Base-by-base conservation (phyloP, 345 rosid genomes). In the Mercurialis annua region DNA sequence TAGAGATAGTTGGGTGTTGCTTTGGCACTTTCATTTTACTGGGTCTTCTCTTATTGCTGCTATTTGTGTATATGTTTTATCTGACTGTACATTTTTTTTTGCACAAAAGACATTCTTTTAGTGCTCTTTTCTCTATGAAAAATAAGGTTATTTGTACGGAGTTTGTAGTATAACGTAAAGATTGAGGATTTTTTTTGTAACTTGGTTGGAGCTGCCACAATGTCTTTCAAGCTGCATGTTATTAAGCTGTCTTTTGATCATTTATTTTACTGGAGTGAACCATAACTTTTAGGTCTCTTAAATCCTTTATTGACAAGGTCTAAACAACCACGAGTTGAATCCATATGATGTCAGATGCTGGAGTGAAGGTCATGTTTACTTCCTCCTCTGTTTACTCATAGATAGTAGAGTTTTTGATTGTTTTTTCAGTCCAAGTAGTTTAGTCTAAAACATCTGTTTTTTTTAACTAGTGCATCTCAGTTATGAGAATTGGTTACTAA, bases 361-460 rank as follows among this genome's bases (percentile, higher is more conserved):
- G n/a, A 31, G 20, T 50, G 67, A 16, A 47, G n/a, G 36, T 29
- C 20, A 14, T 11, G 20, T 47, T 27, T 15, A 44, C 10, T 33
- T 48, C 27, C 33, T 20, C 43, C 2, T 29, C 57, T 58, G 29
- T 55, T 20, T 44, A 43, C 38, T 27, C 3, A 30, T 17, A 4
- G 18, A 24, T 31, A 12, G 24, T 47, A 34, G 29, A 12, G 44
- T 20, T 58, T 11, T n/a, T 47, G 26, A 33, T 26, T 49, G 20
- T 62, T 12, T 53, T 60, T 51, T 54, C 17, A 14, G 33, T 62
- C 4, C 20, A 10, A 20, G 5, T 38, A 50, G 12, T 29, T 10
- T 51, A 10, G 17, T 57, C 23, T 57, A 42, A n/a, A 26, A 46
- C 47, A 43, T 63, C 43, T 55, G 20, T 76, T 38, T 40, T 36